Evolutionary conservation across 2,329 filamentous ascomycete species (phyloP).

Genomic region (Ceratocystis destructans): DNA sequence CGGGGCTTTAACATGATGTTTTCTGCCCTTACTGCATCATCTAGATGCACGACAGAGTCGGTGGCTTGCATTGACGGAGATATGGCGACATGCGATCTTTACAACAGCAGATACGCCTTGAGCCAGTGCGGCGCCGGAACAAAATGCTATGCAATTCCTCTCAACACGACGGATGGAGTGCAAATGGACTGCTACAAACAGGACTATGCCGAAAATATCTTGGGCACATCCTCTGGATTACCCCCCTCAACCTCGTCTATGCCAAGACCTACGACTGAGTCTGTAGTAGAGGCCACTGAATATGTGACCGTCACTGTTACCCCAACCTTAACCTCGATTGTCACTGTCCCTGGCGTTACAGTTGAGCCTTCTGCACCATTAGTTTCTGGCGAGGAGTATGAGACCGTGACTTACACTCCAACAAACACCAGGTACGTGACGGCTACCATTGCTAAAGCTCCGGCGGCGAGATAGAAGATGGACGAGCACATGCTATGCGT

Average conservation of each 20-base stretch:
- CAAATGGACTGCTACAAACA: slow-evolving; percentile 35
- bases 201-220: slow-evolving; percentile 29
- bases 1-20: slow-evolving; percentile 36
- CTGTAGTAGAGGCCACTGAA: not conserved
- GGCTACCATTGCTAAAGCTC: not conserved
- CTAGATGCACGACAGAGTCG: slow-evolving; percentile 35
- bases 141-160: slow-evolving; percentile 41
- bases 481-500: not conserved
- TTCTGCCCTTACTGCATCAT: slow-evolving; percentile 30
- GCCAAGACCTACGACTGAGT: not conserved
- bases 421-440: slow-evolving; percentile 9
- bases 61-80: slow-evolving; percentile 40
- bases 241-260: not conserved
- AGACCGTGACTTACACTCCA: slow-evolving; percentile 6
- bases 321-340: slow-evolving; percentile 14
- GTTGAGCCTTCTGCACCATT: not conserved
- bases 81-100: slow-evolving; percentile 33
- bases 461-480: not conserved
- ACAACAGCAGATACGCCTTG: slow-evolving; percentile 31
- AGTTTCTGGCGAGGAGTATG: not conserved
- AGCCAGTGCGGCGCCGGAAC: slow-evolving; percentile 26
- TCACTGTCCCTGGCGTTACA: slow-evolving; percentile 3
- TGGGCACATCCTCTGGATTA: slow-evolving; percentile 26
- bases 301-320: slow-evolving; percentile 18
- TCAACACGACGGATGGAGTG: slow-evolving; percentile 36